Base-by-base conservation (phyloP, 257 asterid species). In the Craterostigma plantagineum region DNA sequence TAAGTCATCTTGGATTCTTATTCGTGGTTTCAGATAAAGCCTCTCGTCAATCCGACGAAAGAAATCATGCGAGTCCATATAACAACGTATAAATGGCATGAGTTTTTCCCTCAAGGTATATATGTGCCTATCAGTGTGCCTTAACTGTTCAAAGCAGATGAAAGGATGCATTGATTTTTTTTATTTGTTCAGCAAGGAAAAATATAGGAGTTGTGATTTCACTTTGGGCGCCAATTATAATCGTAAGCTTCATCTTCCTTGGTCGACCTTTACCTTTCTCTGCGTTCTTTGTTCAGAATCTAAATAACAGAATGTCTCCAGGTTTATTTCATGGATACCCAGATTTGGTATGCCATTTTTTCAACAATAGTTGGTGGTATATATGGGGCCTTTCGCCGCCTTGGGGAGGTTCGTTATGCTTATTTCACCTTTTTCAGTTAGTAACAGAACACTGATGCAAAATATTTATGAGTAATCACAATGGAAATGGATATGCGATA, bases 291-390 rank as follows among this genome's bases (percentile, higher is more conserved):
- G 13, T 16, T 40, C 45, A n/a, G 13, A 12, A 40, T 10, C 14
- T 12, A 53, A 38, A 18, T 36, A 48, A 30, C 61, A 54, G 62
- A 50, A 51, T 48, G 17, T 55, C 51, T 60, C 43, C 76, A 87
- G 98, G 98, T 87, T 47, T 87, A 87, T 62, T 87, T 87, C 66
- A 82, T 87, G 95, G 97, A 87, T 63, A 74, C 79, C 43, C 97
- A 87, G 61, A 87, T 87, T 49, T 87, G 97, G 97, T 87, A 87
- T 67, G 97, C 97, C 46, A 87, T 87, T 48, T 87, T 87, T 79
- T 82, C 97, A 63, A 87, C 97, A 45, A 74, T 81, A 69, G 73
- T 78, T 71, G 97, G 97, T 17, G 97, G 97, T 27, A 76, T 87
- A 66, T 87, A 81, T 70, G 97, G 97, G 33, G 97, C 97, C 42